Base-by-base conservation (phyloP, 805 yeast species). In the Isabelozyma rhagii region DNA sequence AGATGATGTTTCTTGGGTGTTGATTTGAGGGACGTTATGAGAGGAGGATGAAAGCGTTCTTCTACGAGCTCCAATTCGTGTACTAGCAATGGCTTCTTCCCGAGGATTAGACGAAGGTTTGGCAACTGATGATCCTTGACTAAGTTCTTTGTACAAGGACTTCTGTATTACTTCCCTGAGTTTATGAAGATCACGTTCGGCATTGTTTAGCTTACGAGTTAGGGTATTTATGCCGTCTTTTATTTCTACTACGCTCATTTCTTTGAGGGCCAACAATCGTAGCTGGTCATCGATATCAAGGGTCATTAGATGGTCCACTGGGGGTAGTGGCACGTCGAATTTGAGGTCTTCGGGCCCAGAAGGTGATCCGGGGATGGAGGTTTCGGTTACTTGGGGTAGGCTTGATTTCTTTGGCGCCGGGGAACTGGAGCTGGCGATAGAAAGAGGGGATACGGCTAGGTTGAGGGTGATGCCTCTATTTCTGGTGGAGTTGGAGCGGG, bases 201-300 rank as follows among this genome's bases (percentile, higher is more conserved):
- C 71, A 5, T 68, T 63, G 31, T 70, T 62, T 46, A 81, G 75
- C 43, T 65, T 66, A 2, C 53, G 56, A 17, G 58, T 61, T 57
- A 85, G 51, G 18, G 70, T 75, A 41, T 75, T 77, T 25, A 84
- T 75, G 44, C 72, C 69, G 55, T 81, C 84, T 53, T 82, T 84
- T 41, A 85, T 64, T 55, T 86, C 91, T 45, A 86, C 77, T 28
- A 86, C 70, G 25, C 78, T 79, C 80, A 84, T 80, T 60, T 87
- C 94, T 58, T 84, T 86, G 40, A 81, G 69, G 0, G 93, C 93
- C 43, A 87, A 66, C 8, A 76, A 67, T 52, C 89, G 74, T 45
- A 86, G 65, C 45, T 83, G 79, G 4, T 77, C 80, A 50, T 81
- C 82, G 5, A 84, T 69, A 40, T 75, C 82, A 49, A 66, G 47